Percentiles rank a stretch among this genome's conserved stretches.
phyloP scores from a whole-genome alignment of 164 flowering plant genomes.

The Magnolia officinalis region DNA sequence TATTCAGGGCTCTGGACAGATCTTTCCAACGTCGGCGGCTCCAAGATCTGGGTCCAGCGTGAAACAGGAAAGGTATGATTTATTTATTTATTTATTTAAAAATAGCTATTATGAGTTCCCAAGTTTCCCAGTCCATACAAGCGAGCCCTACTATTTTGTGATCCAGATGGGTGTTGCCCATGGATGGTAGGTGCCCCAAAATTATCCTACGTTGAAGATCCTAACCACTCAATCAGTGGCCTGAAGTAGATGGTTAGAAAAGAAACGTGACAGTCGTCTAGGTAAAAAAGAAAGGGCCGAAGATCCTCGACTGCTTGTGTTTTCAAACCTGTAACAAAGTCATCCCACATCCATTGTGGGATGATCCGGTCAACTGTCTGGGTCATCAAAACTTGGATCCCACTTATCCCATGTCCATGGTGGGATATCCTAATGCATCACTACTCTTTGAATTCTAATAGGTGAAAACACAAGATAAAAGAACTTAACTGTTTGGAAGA shows the following conservation, averaged over 20 bases:
- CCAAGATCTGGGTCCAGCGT: slow-evolving; percentile 21
- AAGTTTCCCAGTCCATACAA: background rate
- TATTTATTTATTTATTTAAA: too few species aligned
- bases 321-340: background rate
- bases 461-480: background rate
- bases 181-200: background rate
- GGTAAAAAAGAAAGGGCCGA: too few species aligned
- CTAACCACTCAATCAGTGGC: background rate
- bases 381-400: background rate
- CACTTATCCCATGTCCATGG: background rate
- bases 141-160: background rate
- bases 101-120: background rate
- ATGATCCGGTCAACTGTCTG: background rate
- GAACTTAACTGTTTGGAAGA: background rate
- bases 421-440: background rate
- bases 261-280: background rate
- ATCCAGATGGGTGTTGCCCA: background rate
- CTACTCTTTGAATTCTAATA: background rate
- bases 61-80: slow-evolving; percentile 41
- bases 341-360: background rate
- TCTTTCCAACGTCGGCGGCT: background rate
- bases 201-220: background rate
- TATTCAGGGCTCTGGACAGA: background rate
- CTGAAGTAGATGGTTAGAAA: background rate
- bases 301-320: background rate